A percentile compares a stretch with the other conserved stretches of the same genome.
These are phyloP conservation scores for Ustanciosporium gigantosporum DNA, from an alignment of 1,284 basidiomycete species.

Conservation along the genomic window DNA sequence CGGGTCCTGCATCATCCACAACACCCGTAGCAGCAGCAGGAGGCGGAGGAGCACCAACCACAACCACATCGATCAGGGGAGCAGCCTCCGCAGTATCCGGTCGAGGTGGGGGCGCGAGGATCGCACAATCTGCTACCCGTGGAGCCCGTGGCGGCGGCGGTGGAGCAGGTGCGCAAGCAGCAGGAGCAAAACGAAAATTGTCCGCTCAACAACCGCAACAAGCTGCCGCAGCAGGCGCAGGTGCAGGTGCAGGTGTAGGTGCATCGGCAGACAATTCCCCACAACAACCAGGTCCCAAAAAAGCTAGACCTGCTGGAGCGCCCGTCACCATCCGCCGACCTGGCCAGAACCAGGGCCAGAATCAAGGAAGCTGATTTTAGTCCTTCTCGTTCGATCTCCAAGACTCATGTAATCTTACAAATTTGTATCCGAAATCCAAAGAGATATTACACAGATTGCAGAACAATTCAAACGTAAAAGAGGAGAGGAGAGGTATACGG, in stretches of 20 bases:
- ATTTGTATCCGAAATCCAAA: too few species aligned
- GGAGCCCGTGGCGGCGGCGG: constrained; percentile 18
- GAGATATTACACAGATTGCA: too few species aligned
- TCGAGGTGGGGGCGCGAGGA: constrained; percentile 11
- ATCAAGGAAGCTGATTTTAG: neutral
- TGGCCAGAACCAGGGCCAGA: neutral
- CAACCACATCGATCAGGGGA: constrained; percentile 32
- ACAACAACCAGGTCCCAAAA: constrained; percentile 18
- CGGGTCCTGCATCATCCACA: constrained; percentile 28
- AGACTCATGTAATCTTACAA: too few species aligned
- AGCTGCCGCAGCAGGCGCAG: neutral
- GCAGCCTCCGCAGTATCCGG: constrained; percentile 27
- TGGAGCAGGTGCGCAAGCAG: neutral
- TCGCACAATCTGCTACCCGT: constrained; percentile 19
- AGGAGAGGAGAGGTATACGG: too few species aligned
- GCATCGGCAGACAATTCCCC: neutral
- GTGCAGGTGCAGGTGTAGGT: neutral
- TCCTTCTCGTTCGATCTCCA: neutral
- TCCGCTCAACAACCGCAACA: constrained; percentile 9
- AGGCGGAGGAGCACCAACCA: neutral
- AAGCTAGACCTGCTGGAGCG: constrained; percentile 23
- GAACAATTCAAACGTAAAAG: too few species aligned
- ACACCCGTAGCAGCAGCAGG: neutral
- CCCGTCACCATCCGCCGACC: constrained; percentile 7
- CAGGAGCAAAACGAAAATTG: constrained; percentile 33